These are phyloP conservation scores for Rosa chinensis DNA, from an alignment of 306 rosid species.

Conservation along the genomic window DNA sequence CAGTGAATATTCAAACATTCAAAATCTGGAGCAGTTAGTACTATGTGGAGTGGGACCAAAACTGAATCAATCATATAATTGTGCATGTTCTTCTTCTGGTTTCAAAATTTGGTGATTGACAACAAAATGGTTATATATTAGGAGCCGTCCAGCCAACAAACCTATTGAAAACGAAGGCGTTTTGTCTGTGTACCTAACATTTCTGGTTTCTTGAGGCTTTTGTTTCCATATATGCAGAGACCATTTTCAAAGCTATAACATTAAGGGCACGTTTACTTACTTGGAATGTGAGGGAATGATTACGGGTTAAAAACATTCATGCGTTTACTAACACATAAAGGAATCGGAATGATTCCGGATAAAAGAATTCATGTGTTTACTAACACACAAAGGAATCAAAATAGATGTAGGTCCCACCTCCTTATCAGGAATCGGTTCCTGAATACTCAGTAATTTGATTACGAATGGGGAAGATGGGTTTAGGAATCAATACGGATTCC, in stretches of 20 bases:
- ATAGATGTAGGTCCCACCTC: too few species aligned
- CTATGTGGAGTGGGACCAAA: background rate
- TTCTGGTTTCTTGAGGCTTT: background rate
- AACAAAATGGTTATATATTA: background rate
- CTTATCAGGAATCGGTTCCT: too few species aligned
- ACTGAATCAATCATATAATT: background rate
- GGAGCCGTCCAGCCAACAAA: background rate
- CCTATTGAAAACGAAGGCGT: background rate
- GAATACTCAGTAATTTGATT: too few species aligned
- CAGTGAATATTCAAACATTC: background rate
- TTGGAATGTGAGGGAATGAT: too few species aligned
- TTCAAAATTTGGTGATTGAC: background rate
- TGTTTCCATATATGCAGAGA: background rate
- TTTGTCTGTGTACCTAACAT: background rate
- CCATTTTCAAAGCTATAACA: background rate
- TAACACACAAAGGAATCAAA: too few species aligned
- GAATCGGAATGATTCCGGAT: too few species aligned
- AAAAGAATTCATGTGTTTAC: too few species aligned
- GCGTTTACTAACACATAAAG: too few species aligned
- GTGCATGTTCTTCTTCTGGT: background rate
- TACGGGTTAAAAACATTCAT: too few species aligned
- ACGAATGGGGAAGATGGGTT: too few species aligned
- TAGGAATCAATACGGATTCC: too few species aligned
- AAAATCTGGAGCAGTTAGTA: background rate
- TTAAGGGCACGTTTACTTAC: too few species aligned